Evolutionary conservation across 352 stramenopile species (phyloP).

Genomic region (Blastocystis sp.): DNA sequence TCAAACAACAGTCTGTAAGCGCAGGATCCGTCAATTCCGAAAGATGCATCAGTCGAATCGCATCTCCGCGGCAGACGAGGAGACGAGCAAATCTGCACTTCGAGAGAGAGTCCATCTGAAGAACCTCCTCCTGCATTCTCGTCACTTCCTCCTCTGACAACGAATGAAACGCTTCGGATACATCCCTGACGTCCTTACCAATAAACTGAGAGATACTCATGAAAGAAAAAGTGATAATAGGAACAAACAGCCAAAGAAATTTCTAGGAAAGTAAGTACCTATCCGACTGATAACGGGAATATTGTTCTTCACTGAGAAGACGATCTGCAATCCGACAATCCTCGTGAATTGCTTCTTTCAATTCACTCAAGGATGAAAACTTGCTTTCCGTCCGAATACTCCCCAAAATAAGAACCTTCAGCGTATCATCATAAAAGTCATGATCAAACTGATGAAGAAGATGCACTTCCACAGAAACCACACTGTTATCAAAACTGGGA

Average conservation of each 20-base stretch:
- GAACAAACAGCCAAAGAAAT: neutral
- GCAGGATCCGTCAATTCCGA: neutral
- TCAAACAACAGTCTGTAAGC: neutral
- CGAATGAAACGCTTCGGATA: neutral
- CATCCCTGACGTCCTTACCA: neutral
- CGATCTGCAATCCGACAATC: slow-evolving; percentile 30
- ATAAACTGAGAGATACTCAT: slow-evolving; percentile 22
- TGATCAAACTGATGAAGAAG: slow-evolving; percentile 49
- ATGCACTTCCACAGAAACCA: slow-evolving; percentile 42
- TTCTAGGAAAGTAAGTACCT: neutral
- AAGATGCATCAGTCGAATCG: neutral
- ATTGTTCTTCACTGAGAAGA: slow-evolving; percentile 4
- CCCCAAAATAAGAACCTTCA: slow-evolving; percentile 31
- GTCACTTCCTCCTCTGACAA: neutral
- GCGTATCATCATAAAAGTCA: slow-evolving; percentile 55
- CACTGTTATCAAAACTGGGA: slow-evolving; percentile 38
- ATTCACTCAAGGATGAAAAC: slow-evolving; percentile 41
- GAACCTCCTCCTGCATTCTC: neutral
- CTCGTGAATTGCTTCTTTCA: slow-evolving; percentile 48
- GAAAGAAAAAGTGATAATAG: neutral
- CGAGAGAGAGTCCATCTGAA: neutral
- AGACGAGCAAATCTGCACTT: neutral
- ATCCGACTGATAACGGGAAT: neutral
- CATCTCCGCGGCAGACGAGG: slow-evolving; percentile 6
- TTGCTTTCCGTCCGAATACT: slow-evolving; percentile 51